These are phyloP conservation scores for Penicillium sp. DNA, from an alignment of 2,329 filamentous ascomycete species.

Conservation along the genomic window DNA sequence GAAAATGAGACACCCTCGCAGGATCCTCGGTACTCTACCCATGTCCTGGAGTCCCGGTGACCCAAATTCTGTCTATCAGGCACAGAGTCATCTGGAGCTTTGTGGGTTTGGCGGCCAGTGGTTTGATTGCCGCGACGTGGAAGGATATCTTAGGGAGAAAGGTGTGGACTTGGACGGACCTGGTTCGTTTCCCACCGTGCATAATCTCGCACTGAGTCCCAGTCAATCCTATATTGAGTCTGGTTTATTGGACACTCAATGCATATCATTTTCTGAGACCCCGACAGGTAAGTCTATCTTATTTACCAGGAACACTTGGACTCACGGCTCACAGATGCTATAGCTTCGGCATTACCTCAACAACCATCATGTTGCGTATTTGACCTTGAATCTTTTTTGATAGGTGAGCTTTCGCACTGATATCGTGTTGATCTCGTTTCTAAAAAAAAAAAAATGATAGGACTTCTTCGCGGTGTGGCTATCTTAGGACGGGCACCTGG, in stretches of 20 bases:
- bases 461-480: not conserved
- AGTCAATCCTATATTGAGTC: not conserved
- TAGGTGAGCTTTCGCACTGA: not conserved
- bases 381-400: not conserved
- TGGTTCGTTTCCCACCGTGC: not conserved
- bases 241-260: not conserved
- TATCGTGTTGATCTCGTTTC: not conserved
- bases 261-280: not conserved
- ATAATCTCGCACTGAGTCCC: not conserved
- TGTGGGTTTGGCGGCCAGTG: conserved; percentile 18
- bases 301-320: not conserved
- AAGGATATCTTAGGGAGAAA: conserved; percentile 15
- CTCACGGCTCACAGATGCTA: not conserved
- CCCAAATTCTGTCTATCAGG: not conserved
- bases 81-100: conserved; percentile 6
- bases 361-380: not conserved
- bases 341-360: not conserved
- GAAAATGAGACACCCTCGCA: conserved; percentile 22
- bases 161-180: not conserved
- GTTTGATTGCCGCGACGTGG: conserved; percentile 22
- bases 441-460: not conserved
- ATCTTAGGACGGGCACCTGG: conserved; percentile 1
- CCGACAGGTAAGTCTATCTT: not conserved
- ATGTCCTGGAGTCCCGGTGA: not conserved
- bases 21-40: conserved; percentile 12